Percentiles rank a stretch among this genome's conserved stretches.
These are phyloP conservation scores for Vachellia pachyceras DNA, from an alignment of 306 rosid species.

Conservation along the genomic window DNA sequence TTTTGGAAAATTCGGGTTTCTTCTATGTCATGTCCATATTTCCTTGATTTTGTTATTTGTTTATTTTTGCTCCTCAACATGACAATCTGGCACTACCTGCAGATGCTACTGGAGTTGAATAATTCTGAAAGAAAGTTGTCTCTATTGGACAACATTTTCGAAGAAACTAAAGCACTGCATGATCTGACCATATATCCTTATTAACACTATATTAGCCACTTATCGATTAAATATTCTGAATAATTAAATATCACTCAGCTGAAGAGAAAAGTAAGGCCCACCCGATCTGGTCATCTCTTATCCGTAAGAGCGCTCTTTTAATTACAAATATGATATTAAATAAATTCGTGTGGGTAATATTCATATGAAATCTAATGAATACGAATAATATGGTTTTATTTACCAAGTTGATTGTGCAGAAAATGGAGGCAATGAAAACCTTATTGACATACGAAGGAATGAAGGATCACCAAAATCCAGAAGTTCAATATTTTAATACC, in stretches of 20 bases:
- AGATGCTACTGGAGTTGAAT: conserved; percentile 1
- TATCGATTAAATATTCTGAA: neutral
- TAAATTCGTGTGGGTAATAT: neutral
- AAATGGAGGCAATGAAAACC: conserved; percentile 12
- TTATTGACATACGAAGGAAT: neutral
- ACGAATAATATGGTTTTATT: conserved; percentile 3
- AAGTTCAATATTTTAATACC: conserved; percentile 3
- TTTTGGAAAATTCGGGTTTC: neutral
- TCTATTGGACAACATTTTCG: neutral
- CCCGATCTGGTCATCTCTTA: neutral
- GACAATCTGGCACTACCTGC: neutral
- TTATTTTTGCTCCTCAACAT: neutral
- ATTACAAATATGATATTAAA: neutral
- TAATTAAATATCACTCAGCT: neutral
- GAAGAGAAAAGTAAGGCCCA: neutral
- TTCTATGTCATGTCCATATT: neutral
- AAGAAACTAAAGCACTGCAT: conserved; percentile 18
- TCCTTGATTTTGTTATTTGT: neutral
- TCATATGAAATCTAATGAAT: neutral
- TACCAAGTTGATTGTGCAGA: conserved; percentile 10
- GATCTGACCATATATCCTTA: conserved; percentile 21
- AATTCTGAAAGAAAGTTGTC: conserved; percentile 23
- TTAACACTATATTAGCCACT: neutral
- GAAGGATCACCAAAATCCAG: neutral
- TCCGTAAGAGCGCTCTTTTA: neutral